phyloP scores from a whole-genome alignment of 768 basidiomycete genomes.

The Exsudoporus frostii region DNA sequence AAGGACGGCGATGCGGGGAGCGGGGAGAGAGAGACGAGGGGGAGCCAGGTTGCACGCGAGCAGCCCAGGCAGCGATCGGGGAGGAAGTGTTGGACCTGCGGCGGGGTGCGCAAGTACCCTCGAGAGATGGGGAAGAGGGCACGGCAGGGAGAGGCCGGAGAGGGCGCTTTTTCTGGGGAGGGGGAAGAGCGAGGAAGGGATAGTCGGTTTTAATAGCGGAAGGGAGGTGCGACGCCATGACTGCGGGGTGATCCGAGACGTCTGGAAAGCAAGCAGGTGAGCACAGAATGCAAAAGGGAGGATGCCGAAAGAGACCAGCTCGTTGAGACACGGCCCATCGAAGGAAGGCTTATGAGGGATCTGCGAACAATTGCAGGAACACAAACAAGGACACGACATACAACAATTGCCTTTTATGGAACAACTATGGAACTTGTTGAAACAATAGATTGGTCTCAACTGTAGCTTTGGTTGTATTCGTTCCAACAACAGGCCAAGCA shows the following conservation, averaged over 20 bases:
- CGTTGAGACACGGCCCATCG: not conserved
- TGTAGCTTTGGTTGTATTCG: not conserved
- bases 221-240: conserved; percentile 7
- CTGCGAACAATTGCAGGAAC: conserved; percentile 20
- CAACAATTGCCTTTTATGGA: conserved; percentile 25
- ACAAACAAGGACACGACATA: conserved; percentile 24
- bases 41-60: conserved; percentile 66
- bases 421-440: not conserved
- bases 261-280: conserved; percentile 6
- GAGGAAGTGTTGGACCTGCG: conserved; percentile 45
- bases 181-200: conserved; percentile 44
- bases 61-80: conserved; percentile 59
- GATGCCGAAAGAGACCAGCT: conserved; percentile 19
- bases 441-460: not conserved
- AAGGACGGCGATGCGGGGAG: conserved; percentile 38
- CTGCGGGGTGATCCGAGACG: conserved; percentile 5
- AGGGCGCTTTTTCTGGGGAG: conserved; percentile 36
- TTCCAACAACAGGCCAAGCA: not conserved
- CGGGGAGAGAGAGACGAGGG: conserved; percentile 45
- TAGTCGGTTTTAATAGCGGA: conserved; percentile 26
- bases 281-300: not conserved
- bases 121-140: not conserved
- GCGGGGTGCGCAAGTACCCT: conserved; percentile 7
- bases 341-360: conserved; percentile 13
- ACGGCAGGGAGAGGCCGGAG: conserved; percentile 29